Percentiles rank a stretch among this genome's conserved stretches.
These are phyloP conservation scores for Vigna radiata DNA, from an alignment of 306 rosid species.

Conservation along the genomic window DNA sequence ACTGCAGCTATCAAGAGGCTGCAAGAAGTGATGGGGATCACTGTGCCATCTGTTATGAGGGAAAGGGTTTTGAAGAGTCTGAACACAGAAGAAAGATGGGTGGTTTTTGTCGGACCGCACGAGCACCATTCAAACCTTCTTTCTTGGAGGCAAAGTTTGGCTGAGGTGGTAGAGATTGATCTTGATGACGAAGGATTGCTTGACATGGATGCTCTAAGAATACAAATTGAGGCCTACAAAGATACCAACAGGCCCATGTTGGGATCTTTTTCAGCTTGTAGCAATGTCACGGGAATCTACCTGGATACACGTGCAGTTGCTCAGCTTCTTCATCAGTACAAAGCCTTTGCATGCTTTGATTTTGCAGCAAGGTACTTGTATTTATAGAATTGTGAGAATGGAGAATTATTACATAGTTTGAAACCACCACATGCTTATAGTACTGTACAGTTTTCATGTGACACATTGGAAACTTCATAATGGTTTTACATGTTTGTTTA, in stretches of 20 bases:
- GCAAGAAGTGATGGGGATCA: constrained; percentile 85
- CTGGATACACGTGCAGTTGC: constrained; percentile 71
- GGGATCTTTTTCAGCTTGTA: constrained; percentile 92
- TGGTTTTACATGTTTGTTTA: constrained; percentile 28
- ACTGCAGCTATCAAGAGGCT: constrained; percentile 84
- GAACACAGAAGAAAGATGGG: constrained; percentile 67
- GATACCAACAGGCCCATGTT: constrained; percentile 62
- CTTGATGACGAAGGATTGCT: constrained; percentile 62
- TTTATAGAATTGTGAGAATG: constrained; percentile 25
- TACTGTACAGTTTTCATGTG: neutral
- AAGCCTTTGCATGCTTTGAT: constrained; percentile 83
- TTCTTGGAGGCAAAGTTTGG: constrained; percentile 86
- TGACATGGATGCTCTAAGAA: constrained; percentile 61
- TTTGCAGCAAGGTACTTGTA: constrained; percentile 80
- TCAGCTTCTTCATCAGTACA: constrained; percentile 71
- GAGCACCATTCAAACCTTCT: constrained; percentile 94
- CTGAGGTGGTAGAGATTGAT: constrained; percentile 80
- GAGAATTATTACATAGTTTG: neutral
- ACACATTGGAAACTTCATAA: neutral
- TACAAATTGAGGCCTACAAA: constrained; percentile 57
- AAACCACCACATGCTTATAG: neutral
- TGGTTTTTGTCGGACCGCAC: constrained; percentile 85
- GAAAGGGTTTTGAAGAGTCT: constrained; percentile 52
- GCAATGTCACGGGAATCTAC: constrained; percentile 84
- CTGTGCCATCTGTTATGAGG: constrained; percentile 67